phyloP scores from a whole-genome alignment of 768 basidiomycete species.

The Leucosporidium yakuticum region DNA sequence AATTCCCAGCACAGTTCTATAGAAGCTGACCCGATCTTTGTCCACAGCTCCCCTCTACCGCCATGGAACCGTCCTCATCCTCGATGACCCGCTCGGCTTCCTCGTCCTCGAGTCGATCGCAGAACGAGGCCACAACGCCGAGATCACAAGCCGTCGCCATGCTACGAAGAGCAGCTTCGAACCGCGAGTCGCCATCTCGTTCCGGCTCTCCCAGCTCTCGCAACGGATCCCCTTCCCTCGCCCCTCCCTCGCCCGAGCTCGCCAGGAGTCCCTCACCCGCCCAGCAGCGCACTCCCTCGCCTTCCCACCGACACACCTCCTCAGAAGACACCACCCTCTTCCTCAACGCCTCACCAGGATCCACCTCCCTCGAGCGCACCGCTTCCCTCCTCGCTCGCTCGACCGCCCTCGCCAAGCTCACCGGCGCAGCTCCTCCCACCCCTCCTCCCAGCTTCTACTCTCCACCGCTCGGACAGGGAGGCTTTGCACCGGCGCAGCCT shows the following conservation, averaged over 20 bases:
- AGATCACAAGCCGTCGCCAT: conserved; percentile 10
- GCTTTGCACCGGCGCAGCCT: conserved; percentile 13
- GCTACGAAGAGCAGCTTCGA: conserved; percentile 21
- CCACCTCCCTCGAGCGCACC: conserved; percentile 24
- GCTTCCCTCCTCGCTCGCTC: conserved; percentile 33
- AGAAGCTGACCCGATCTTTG: no score
- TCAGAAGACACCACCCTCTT: conserved; percentile 14
- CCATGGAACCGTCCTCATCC: no score
- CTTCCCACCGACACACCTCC: conserved; percentile 5
- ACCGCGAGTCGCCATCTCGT: neutral
- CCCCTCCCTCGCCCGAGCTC: neutral
- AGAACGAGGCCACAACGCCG: no score
- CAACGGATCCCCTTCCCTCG: neutral
- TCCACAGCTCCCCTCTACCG: no score
- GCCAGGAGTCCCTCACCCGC: neutral
- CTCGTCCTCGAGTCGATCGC: no score
- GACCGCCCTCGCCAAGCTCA: conserved; percentile 37
- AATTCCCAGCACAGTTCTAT: no score
- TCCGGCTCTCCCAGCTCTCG: no score
- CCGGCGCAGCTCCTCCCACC: conserved; percentile 25
- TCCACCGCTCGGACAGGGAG: conserved; percentile 2
- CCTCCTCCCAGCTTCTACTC: conserved; percentile 13
- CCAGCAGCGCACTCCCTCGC: neutral
- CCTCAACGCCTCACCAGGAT: conserved; percentile 3
- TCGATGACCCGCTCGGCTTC: no score